Percentiles rank a stretch among this genome's conserved stretches.
Conservation (phyloP, 768 basidiomycete species). For the Lactarius psammicola region DNA sequence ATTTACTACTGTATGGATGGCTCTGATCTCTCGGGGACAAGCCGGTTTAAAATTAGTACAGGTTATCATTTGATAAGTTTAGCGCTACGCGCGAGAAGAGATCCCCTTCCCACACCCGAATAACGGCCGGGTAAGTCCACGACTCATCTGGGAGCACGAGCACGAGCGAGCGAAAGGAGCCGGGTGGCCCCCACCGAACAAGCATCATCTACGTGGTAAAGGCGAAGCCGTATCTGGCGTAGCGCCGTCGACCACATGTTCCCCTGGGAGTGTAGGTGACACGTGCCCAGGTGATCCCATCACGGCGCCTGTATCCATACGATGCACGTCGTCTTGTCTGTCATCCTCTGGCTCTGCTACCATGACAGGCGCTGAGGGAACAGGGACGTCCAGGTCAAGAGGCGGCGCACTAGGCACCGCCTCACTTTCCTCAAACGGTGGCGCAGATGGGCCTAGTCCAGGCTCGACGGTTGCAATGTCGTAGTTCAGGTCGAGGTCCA, state of each 20-base stretch:
- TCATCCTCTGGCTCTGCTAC: background rate
- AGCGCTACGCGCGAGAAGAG: background rate
- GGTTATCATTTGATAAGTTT: background rate
- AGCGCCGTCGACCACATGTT: slow-evolving; percentile 3
- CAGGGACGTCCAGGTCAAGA: slow-evolving; percentile 11
- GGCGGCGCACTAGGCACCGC: slow-evolving; percentile 21
- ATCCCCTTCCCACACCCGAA: too few species aligned
- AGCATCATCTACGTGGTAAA: background rate
- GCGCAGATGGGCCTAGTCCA: slow-evolving; percentile 21
- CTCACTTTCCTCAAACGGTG: slow-evolving; percentile 24
- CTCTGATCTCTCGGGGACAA: background rate
- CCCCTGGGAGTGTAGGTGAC: background rate
- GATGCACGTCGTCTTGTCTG: background rate
- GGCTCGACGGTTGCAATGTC: slow-evolving; percentile 18
- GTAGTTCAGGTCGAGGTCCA: slow-evolving; percentile 10
- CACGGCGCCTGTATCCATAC: background rate
- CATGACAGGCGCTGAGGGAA: slow-evolving; percentile 24
- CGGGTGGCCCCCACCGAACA: background rate
- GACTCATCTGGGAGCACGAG: background rate
- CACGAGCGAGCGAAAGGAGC: background rate
- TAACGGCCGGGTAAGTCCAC: background rate
- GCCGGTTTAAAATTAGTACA: slow-evolving; percentile 2
- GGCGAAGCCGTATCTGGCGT: background rate
- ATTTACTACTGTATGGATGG: background rate
- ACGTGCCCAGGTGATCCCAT: background rate